These are phyloP conservation scores for Penicillium chermesinum DNA, from an alignment of 495 filamentous ascomycete species.

Conservation along the genomic window DNA sequence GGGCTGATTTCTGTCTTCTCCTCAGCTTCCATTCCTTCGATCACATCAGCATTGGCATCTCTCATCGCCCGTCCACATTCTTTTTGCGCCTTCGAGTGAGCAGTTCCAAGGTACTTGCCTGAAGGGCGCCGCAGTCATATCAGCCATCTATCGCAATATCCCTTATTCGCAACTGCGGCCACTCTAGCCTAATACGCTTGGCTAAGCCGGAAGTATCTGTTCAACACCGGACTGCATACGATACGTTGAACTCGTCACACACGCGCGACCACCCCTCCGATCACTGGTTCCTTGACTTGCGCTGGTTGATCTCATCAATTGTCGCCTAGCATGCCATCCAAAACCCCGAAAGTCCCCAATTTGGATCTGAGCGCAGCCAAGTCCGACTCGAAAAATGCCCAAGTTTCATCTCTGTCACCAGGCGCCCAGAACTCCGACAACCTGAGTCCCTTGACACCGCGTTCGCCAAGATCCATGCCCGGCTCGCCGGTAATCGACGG, in stretches of 20 bases:
- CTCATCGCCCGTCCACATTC: not conserved
- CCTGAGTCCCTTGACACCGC: slow-evolving; percentile 40
- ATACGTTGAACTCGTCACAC: slow-evolving; percentile 3
- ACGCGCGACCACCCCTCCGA: not conserved
- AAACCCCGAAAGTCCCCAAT: slow-evolving; percentile 39
- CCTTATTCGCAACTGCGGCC: not conserved
- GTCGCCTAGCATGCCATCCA: slow-evolving; percentile 37
- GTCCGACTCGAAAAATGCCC: slow-evolving; percentile 25
- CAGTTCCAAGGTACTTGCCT: not conserved
- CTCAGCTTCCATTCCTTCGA: slow-evolving; percentile 14
- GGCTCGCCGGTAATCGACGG: slow-evolving; percentile 40
- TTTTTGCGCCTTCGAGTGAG: not conserved
- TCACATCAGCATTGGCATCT: not conserved
- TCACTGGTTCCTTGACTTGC: not conserved
- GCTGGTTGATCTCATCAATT: slow-evolving; percentile 7
- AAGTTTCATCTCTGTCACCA: slow-evolving; percentile 33
- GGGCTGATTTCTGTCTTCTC: slow-evolving; percentile 14
- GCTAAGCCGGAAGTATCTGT: slow-evolving; percentile 1
- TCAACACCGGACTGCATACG: slow-evolving; percentile 1
- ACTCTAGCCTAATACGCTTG: not conserved
- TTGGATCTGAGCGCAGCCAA: slow-evolving; percentile 40
- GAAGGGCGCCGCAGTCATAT: not conserved
- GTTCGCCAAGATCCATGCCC: slow-evolving; percentile 40
- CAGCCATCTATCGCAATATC: too few relatives aligned
- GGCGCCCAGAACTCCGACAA: slow-evolving; percentile 37